Conservation (phyloP, 2,329 filamentous ascomycete genomes). For the Annulohypoxylon truncatum region DNA sequence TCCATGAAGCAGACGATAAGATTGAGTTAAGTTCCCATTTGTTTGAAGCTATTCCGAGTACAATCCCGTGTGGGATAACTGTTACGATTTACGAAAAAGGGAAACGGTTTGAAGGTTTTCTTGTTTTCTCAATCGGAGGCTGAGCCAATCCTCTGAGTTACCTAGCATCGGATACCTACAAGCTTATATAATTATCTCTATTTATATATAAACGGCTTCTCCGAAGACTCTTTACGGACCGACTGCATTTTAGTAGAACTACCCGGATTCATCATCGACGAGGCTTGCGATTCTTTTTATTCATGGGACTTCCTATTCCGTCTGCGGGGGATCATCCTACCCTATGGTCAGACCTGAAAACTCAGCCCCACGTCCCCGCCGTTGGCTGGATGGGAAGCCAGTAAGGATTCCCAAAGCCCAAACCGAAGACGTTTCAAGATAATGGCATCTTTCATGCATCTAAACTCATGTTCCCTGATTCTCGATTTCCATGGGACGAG, state of each 20-base stretch:
- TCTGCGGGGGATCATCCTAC: not conserved
- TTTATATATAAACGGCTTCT: not conserved
- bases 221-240: not conserved
- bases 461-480: slow-evolving; percentile 5
- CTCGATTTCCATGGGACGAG: slow-evolving; percentile 4
- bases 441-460: slow-evolving; percentile 26
- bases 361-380: slow-evolving; percentile 18
- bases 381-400: not conserved
- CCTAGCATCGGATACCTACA: not conserved
- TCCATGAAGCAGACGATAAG: slow-evolving; percentile 58
- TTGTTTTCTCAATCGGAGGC: not conserved
- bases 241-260: not conserved
- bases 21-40: not conserved
- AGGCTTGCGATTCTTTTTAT: not conserved
- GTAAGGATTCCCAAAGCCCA: slow-evolving; percentile 25
- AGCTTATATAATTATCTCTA: not conserved
- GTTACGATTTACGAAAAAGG: slow-evolving; percentile 4
- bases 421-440: slow-evolving; percentile 36
- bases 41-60: not conserved
- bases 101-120: not conserved
- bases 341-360: not conserved
- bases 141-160: slow-evolving; percentile 1
- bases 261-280: not conserved
- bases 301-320: slow-evolving; percentile 3
- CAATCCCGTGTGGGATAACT: not conserved